Percentiles rank a stretch among this genome's conserved stretches.
Conservation (phyloP, 2,329 filamentous ascomycete species). For the Epichloe uncinata region DNA sequence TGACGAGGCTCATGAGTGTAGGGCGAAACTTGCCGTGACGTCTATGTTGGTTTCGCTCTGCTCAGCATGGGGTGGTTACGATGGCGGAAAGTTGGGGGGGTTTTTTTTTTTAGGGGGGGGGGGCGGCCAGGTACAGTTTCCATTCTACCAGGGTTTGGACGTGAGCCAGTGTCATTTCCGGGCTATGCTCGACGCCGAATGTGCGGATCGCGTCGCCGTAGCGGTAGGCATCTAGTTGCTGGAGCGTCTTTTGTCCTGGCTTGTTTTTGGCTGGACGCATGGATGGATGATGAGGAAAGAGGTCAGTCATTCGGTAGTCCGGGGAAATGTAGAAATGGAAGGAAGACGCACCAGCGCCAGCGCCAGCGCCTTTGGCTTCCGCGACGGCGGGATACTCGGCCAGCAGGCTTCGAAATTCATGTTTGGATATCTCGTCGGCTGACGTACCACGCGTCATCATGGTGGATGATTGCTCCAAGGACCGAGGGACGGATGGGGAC, state of each 20-base stretch:
- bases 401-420: slow-evolving; percentile 24
- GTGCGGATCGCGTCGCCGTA: slow-evolving; percentile 37
- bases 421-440: slow-evolving; percentile 14
- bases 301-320: too few relatives aligned
- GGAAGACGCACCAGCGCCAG: slow-evolving; percentile 35
- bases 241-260: slow-evolving; percentile 35
- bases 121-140: slow-evolving; percentile 50
- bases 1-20: slow-evolving; percentile 44
- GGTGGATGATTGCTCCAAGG: neutral
- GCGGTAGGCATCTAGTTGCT: slow-evolving; percentile 46
- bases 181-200: slow-evolving; percentile 26
- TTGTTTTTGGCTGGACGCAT: slow-evolving; percentile 17
- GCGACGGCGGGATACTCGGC: slow-evolving; percentile 27
- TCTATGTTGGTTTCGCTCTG: slow-evolving; percentile 16
- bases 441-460: neutral
- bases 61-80: neutral
- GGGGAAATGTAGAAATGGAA: too few relatives aligned
- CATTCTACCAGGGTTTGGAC: slow-evolving; percentile 51
- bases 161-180: slow-evolving; percentile 40
- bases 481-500: too few relatives aligned
- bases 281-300: neutral
- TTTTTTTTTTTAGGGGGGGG: slow-evolving; percentile 3
- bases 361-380: too few relatives aligned
- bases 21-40: slow-evolving; percentile 51
- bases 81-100: neutral